Conservation (phyloP, 495 filamentous ascomycete genomes). For the Penicillium ucsense region DNA sequence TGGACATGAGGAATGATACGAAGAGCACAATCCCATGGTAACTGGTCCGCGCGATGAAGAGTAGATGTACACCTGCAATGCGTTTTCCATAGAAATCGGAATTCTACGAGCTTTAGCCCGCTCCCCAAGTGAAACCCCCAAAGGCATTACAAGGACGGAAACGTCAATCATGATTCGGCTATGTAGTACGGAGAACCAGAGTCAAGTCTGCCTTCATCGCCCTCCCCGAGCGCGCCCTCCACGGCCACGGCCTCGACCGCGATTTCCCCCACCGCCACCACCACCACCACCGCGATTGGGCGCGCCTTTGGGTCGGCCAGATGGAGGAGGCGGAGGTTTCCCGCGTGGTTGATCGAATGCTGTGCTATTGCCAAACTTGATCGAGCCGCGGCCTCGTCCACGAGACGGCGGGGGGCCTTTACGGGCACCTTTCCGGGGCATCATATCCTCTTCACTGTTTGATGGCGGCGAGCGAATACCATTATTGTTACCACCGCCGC, state of each 20-base stretch:
- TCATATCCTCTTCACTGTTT: constrained; percentile 8
- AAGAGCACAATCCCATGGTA: background rate
- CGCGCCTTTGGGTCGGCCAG: background rate
- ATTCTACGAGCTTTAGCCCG: too few species aligned
- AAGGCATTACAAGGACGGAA: too few species aligned
- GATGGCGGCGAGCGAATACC: constrained; percentile 1
- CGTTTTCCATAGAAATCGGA: too few species aligned
- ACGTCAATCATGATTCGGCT: too few species aligned
- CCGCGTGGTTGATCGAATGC: constrained; percentile 6
- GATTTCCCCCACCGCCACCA: constrained; percentile 2
- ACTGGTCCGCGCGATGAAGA: too few species aligned
- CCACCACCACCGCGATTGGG: constrained; percentile 9
- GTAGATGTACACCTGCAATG: too few species aligned
- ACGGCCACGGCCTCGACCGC: constrained; percentile 1
- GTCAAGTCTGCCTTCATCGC: background rate
- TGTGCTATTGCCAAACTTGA: constrained; percentile 15
- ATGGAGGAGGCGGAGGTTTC: constrained; percentile 3
- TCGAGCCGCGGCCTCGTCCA: constrained; percentile 16
- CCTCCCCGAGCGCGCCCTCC: constrained; percentile 1
- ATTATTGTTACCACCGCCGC: background rate
- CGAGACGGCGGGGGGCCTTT: constrained; percentile 12
- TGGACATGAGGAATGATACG: background rate
- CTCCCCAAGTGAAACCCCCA: too few species aligned
- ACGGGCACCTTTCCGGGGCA: constrained; percentile 10
- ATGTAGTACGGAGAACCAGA: too few species aligned